These are phyloP conservation scores for Diplodia intermedia DNA, from an alignment of 2,329 filamentous ascomycete species.

Conservation along the genomic window DNA sequence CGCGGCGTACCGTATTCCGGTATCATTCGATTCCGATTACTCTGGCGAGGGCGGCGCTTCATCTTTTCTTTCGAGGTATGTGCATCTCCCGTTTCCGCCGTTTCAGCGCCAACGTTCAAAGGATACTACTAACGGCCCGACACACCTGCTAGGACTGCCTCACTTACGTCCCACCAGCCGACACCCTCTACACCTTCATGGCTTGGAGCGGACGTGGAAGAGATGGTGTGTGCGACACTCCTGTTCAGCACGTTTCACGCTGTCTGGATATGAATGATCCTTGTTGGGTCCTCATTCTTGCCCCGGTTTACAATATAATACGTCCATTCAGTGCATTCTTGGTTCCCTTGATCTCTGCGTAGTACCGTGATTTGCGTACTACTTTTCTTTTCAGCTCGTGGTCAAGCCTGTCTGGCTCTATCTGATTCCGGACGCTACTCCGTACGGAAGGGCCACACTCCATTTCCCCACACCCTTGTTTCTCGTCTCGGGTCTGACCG, in stretches of 20 bases:
- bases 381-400: background rate
- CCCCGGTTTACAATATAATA: background rate
- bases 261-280: background rate
- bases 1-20: constrained; percentile 73
- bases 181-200: background rate
- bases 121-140: constrained; percentile 52
- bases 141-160: background rate
- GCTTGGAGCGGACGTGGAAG: background rate
- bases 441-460: background rate
- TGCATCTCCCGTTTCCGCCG: constrained; percentile 37
- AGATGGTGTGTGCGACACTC: background rate
- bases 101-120: constrained; percentile 33
- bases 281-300: background rate
- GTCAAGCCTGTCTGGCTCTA: background rate
- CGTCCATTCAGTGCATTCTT: background rate
- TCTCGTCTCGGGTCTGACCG: background rate
- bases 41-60: constrained; percentile 81
- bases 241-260: background rate
- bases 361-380: background rate
- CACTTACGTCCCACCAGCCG: background rate
- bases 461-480: background rate
- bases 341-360: background rate
- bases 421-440: background rate
- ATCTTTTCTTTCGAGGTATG: constrained; percentile 59
- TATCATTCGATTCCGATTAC: constrained; percentile 94